phyloP scores from a whole-genome alignment of 306 rosid species.

The Datisca glomerata region DNA sequence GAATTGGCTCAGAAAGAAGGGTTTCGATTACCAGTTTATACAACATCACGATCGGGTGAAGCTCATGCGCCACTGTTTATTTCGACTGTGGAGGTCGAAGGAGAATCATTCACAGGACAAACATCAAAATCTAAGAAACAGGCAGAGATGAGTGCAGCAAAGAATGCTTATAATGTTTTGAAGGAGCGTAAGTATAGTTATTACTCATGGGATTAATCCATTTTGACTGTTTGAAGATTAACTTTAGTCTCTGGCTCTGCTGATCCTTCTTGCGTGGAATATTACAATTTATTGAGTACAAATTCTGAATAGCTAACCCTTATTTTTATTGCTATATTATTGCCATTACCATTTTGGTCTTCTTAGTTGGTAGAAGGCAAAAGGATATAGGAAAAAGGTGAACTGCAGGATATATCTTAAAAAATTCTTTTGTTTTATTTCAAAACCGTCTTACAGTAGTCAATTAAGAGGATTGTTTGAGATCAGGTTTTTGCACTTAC shows the following conservation, averaged over 20 bases:
- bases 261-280: not conserved
- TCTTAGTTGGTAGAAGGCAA: no score
- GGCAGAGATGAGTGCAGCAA: slow-evolving; percentile 78
- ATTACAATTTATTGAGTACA: not conserved
- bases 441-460: no score
- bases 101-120: slow-evolving; percentile 42
- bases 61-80: slow-evolving; percentile 46
- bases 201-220: not conserved
- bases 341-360: not conserved
- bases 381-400: no score
- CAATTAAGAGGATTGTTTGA: no score
- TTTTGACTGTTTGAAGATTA: not conserved
- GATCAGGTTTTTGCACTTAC: no score
- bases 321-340: not conserved
- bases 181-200: slow-evolving; percentile 38
- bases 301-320: not conserved
- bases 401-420: no score
- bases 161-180: slow-evolving; percentile 50
- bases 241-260: not conserved
- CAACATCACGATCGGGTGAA: slow-evolving; percentile 37
- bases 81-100: slow-evolving; percentile 53
- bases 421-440: no score
- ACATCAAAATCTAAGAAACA: slow-evolving; percentile 56
- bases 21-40: slow-evolving; percentile 34
- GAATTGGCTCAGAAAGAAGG: slow-evolving; percentile 60